Percentiles rank a stretch among this genome's conserved stretches.
These are phyloP conservation scores for Dictyophora rubrovolvata DNA, from an alignment of 768 basidiomycete species.

Conservation along the genomic window DNA sequence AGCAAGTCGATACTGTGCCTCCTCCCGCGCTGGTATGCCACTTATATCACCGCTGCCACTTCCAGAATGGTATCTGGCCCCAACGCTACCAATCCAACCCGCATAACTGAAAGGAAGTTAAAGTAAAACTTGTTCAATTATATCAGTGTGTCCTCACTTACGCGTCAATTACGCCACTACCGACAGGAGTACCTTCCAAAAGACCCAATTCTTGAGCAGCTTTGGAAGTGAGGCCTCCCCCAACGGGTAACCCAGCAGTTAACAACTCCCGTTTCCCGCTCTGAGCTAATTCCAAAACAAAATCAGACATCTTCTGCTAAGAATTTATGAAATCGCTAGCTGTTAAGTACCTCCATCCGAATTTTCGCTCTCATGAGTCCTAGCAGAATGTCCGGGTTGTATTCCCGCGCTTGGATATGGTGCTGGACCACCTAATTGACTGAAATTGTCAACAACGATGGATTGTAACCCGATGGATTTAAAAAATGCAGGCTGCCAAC, in stretches of 20 bases:
- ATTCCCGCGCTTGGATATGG: background rate
- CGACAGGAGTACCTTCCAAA: constrained; percentile 78
- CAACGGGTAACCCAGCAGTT: constrained; percentile 77
- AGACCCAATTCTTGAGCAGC: constrained; percentile 85
- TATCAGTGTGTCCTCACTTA: constrained; percentile 26
- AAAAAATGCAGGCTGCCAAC: constrained; percentile 90
- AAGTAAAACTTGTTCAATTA: background rate
- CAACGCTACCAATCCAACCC: constrained; percentile 95
- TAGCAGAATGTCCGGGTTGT: background rate
- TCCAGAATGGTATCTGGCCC: constrained; percentile 49
- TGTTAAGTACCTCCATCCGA: background rate
- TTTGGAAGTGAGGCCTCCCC: constrained; percentile 62
- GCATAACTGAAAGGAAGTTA: constrained; percentile 51
- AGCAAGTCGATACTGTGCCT: constrained; percentile 75
- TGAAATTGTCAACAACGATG: constrained; percentile 58
- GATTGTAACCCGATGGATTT: constrained; percentile 68
- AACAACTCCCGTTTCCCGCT: constrained; percentile 49
- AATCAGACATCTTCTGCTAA: background rate
- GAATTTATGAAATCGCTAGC: background rate
- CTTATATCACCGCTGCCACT: constrained; percentile 37
- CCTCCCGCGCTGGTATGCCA: constrained; percentile 51
- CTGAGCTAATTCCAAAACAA: constrained; percentile 6
- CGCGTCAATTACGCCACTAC: constrained; percentile 94
- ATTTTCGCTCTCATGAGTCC: background rate
- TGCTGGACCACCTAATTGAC: constrained; percentile 52